Conservation (phyloP, 176 grass and related monocot species). For the Oryza australiensis region DNA sequence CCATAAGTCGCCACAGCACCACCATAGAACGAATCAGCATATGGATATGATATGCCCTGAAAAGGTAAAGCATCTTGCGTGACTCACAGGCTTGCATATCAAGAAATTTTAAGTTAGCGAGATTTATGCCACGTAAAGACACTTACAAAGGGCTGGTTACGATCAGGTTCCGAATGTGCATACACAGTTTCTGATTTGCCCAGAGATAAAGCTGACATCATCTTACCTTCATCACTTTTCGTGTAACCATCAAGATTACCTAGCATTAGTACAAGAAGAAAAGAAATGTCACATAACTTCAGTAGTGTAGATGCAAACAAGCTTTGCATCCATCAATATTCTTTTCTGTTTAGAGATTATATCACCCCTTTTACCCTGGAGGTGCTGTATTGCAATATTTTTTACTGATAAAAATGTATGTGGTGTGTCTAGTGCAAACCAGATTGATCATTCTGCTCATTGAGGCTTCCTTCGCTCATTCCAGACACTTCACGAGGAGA, state of each 20-base stretch:
- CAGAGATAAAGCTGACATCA: slow-evolving; percentile 74
- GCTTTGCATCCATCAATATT: not conserved
- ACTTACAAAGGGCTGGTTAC: slow-evolving; percentile 71
- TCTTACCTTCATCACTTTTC: slow-evolving; percentile 59
- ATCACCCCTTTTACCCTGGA: not conserved
- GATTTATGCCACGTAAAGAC: not conserved
- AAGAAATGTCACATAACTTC: slow-evolving; percentile 25
- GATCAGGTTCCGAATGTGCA: slow-evolving; percentile 58
- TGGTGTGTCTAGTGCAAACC: slow-evolving; percentile 29
- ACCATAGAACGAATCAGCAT: slow-evolving; percentile 69
- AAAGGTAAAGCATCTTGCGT: slow-evolving; percentile 37
- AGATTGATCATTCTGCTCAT: slow-evolving; percentile 56
- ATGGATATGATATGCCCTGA: slow-evolving; percentile 82
- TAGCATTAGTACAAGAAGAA: slow-evolving; percentile 37
- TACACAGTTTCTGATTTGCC: slow-evolving; percentile 57
- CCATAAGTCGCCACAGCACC: slow-evolving; percentile 60
- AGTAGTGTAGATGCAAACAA: slow-evolving; percentile 3
- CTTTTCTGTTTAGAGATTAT: not conserved
- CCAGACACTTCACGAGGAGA: slow-evolving; percentile 67
- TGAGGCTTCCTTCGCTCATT: slow-evolving; percentile 68
- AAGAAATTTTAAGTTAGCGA: slow-evolving; percentile 14
- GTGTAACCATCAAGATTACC: slow-evolving; percentile 50
- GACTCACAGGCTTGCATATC: slow-evolving; percentile 26
- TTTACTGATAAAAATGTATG: slow-evolving; percentile 20
- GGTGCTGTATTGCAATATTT: slow-evolving; percentile 4